Base-by-base conservation (phyloP, 1,284 basidiomycete species). In the Athelia psychrophila region DNA sequence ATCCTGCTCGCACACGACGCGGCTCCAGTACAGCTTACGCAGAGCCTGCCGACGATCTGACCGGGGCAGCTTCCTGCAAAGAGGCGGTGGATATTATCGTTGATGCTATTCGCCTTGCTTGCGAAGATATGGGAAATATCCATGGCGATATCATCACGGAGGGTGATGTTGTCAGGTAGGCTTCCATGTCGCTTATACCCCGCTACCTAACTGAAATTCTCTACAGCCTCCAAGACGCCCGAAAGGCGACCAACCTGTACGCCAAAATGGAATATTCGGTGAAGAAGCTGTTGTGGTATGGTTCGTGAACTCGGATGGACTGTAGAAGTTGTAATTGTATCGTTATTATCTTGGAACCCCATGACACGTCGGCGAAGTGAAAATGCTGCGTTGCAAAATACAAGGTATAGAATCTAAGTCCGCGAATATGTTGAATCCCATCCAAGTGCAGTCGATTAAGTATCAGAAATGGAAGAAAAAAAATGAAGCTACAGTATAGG, bases 221-320 rank as follows among this genome's bases (percentile, higher is more conserved):
- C 46, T 48, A 53, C 45, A 93, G 91, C 60, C 67, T 94, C 59
- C 77, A 77, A 3, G 92, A 96, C 58, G 93, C 93, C 1, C 84
- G 88, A 67, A 79, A 80, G 54, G 83, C 86, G 72, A 95, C 91
- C 2, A 90, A 83, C 53, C 74, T 95, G 56, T 88, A 91, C 64
- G 83, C 91, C 9, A 91, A 93, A 72, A 88, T 95, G 82, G 93
- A 95, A 65, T 93, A 95, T 65, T 89, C 90, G 1, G 77, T 95
- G 54, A 95, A 95, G 76, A 76, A 92, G 57, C 73, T 95, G 63
- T 69, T 95, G 55, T 95, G 93, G 93, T 70, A 95, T 47, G 89
- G 27, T 13, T 30, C n/a, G n/a, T n/a, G n/a, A n/a, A n/a, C n/a
- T n/a, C n/a, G n/a, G n/a, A n/a, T n/a, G n/a, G n/a, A n/a, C 27